Evolutionary conservation across 106 monocot species (phyloP).

Genomic region (Dendrobium chrysotoxum): DNA sequence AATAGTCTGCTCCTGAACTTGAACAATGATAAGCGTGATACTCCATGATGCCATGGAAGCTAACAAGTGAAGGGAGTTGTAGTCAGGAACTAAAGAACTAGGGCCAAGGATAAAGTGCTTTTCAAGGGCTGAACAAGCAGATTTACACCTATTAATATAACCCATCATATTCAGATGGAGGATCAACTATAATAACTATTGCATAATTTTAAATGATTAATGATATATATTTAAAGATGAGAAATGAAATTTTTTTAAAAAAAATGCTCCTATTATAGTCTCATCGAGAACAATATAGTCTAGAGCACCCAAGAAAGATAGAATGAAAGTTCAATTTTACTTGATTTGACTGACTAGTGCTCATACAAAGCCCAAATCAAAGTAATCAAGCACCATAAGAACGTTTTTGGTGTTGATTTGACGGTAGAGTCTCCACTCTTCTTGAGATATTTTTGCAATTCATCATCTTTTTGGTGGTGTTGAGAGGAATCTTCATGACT

Average conservation of each 20-base stretch:
- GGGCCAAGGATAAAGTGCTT: no score
- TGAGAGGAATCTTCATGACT: no score
- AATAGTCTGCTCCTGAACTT: no score
- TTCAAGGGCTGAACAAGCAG: no score
- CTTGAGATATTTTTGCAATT: no score
- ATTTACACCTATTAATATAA: no score
- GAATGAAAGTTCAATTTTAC: no score
- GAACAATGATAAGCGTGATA: not conserved
- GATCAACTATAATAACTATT: not conserved
- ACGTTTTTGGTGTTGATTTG: not conserved
- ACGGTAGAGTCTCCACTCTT: no score
- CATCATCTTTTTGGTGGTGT: no score
- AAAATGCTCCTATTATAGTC: not conserved
- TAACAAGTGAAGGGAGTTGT: not conserved
- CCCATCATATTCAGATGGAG: no score
- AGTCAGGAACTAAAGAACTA: no score
- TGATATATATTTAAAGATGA: not conserved
- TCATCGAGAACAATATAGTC: not conserved
- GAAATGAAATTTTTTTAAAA: no score
- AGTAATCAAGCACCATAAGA: not conserved
- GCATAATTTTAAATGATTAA: not conserved
- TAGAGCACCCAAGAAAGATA: not conserved
- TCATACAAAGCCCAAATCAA: not conserved
- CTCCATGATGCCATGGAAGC: not conserved
- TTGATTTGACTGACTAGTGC: not conserved